Base-by-base conservation (phyloP, 176 grass and related monocot species). In the Guadua angustifolia region DNA sequence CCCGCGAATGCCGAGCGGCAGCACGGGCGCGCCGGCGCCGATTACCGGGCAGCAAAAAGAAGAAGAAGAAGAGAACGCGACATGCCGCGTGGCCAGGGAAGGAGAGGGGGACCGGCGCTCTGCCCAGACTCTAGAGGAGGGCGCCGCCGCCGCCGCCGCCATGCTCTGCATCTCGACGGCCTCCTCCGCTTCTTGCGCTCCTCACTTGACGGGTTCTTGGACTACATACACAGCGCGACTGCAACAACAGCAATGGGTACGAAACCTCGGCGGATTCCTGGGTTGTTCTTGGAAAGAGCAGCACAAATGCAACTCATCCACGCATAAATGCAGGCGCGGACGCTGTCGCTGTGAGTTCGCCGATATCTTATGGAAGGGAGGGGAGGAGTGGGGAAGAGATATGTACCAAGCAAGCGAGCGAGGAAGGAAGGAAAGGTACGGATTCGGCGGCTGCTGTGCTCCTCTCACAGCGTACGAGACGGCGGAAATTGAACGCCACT, bases 101-200 rank as follows among this genome's bases (percentile, higher is more conserved):
- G 53, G 71, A 25, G 72, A 33, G 24, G 77, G 21, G 33, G 43
- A 6, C 14, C 59, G 38, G 29, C 76, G 87, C 60, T 19, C 50
- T n/a, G 61, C 78, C 72, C 71, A 78, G 45, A 44, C 65, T 82
- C 55, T 71, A 0, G 65, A 71, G 19, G 76, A 29, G 1, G 85
- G 32, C 1, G 55, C 6, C 3, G 75, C 5, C 58, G 82, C 10
- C 13, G 67, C 19, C 22, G 69, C 69, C 72, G 74, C 73, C 73
- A 79, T 83, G 84, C 58, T 73, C 73, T 86, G 79, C 88, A 90
- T 90, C 88, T 83, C 67, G 73, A 58, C 58, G 58, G 32, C 59
- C 46, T 9, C 40, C 5, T 22, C 16, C 52, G 60, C 1, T 82
- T 51, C 63, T 33, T 42, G 43, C 73, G 9, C 18, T 46, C 77